These are phyloP conservation scores for Tremella mesenterica DNA, from an alignment of 768 basidiomycete genomes.

Conservation along the genomic window DNA sequence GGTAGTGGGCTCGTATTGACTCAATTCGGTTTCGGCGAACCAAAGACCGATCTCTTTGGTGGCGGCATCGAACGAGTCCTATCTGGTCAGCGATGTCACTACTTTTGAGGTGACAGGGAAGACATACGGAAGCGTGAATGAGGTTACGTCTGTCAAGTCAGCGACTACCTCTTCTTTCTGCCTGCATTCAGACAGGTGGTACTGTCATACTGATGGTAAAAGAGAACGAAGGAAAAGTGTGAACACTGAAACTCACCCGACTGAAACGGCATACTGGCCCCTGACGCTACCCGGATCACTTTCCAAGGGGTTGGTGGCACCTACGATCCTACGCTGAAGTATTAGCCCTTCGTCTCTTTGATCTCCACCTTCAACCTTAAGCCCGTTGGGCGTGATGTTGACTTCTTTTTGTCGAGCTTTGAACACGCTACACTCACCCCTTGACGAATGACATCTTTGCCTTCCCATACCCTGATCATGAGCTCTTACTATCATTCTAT, in stretches of 20 bases:
- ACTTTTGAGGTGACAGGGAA: not conserved
- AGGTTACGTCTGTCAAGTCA: conserved; percentile 30
- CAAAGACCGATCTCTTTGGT: conserved; percentile 42
- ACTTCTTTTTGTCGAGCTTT: no score
- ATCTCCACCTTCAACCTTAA: not conserved
- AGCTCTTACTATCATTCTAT: not conserved
- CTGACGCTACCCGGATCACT: conserved; percentile 35
- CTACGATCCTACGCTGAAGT: conserved; percentile 34
- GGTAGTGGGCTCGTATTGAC: conserved; percentile 36
- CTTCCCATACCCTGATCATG: conserved; percentile 37
- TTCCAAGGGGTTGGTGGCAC: conserved; percentile 39
- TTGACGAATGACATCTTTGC: conserved; percentile 40
- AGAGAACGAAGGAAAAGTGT: not conserved
- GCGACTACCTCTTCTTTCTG: not conserved
- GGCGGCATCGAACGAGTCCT: conserved; percentile 40
- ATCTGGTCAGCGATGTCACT: conserved; percentile 5
- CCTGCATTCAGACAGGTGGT: not conserved
- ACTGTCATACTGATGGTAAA: not conserved
- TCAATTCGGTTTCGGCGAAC: conserved; percentile 34
- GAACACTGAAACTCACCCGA: conserved; percentile 28
- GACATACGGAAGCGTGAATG: conserved; percentile 35
- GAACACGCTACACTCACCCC: conserved; percentile 20
- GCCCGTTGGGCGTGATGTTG: no score
- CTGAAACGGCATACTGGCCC: conserved; percentile 39
- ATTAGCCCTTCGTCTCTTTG: no score